These are phyloP conservation scores for Cercospora sp. DNA, from an alignment of 2,329 filamentous ascomycete genomes.

Conservation along the genomic window DNA sequence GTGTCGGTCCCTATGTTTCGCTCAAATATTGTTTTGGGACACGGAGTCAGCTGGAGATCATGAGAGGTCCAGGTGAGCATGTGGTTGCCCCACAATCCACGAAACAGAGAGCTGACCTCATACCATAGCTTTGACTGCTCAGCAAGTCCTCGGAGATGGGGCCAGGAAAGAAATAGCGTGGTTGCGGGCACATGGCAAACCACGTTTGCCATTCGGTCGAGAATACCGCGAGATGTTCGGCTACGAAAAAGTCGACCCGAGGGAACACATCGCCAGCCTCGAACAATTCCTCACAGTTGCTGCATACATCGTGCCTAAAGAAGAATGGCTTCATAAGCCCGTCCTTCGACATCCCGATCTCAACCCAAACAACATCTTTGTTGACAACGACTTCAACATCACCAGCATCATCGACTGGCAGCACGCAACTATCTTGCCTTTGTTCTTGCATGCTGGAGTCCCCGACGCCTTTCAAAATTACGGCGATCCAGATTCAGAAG, in stretches of 20 bases:
- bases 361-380: conserved; percentile 40
- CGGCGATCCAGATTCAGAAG: not conserved
- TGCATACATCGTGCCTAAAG: not conserved
- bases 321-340: conserved; percentile 19
- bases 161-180: conserved; percentile 36
- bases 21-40: conserved; percentile 37
- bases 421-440: conserved; percentile 17
- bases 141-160: conserved; percentile 31
- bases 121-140: conserved; percentile 20
- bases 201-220: not conserved
- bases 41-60: conserved; percentile 30
- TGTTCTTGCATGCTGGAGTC: conserved; percentile 18
- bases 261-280: not conserved
- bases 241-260: not conserved
- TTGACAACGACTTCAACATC: conserved; percentile 40
- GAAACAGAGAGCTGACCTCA: too few relatives aligned
- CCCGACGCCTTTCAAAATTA: not conserved
- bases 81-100: too few relatives aligned
- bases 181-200: not conserved
- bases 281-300: not conserved
- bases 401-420: conserved; percentile 29
- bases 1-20: conserved; percentile 40
- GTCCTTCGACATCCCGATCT: conserved; percentile 42
- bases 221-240: not conserved
- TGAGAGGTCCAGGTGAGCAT: conserved; percentile 36